Conservation (phyloP, 2,329 filamentous ascomycete species). For the Basipetospora chlamydospora region DNA sequence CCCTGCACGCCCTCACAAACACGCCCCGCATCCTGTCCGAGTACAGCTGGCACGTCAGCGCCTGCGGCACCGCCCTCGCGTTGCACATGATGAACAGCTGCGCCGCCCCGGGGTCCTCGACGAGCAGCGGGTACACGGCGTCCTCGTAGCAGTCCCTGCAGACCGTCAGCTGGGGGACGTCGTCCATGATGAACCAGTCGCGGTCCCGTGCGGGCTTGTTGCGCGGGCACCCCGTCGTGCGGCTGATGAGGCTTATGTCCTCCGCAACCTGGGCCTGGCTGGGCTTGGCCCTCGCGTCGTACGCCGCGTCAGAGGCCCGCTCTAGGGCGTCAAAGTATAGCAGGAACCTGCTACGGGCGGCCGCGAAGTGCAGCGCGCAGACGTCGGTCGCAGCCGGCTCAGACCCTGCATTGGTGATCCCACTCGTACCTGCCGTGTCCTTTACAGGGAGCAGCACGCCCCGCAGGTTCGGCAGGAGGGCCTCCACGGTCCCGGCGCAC, state of each 20-base stretch:
- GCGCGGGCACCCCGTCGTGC: slow-evolving; percentile 47
- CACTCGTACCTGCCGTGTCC: too few species aligned
- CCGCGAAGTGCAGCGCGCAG: slow-evolving; percentile 54
- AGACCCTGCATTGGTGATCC: too few species aligned
- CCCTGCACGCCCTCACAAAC: slow-evolving; percentile 49
- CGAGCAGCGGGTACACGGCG: slow-evolving; percentile 55
- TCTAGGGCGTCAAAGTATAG: slow-evolving; percentile 49
- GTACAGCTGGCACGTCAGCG: slow-evolving; percentile 60
- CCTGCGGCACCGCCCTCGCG: slow-evolving; percentile 38
- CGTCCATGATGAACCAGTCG: slow-evolving; percentile 65
- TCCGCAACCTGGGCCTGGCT: slow-evolving; percentile 49
- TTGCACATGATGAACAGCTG: slow-evolving; percentile 46
- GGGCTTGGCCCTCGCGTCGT: slow-evolving; percentile 27
- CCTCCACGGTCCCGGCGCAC: slow-evolving; percentile 59
- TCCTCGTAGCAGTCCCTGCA: slow-evolving; percentile 80
- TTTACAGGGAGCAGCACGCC: slow-evolving; percentile 45
- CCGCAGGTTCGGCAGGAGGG: slow-evolving; percentile 56
- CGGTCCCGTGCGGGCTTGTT: slow-evolving; percentile 47
- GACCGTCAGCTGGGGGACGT: slow-evolving; percentile 63
- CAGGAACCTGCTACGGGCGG: slow-evolving; percentile 37
- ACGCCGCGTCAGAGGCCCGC: slow-evolving; percentile 35
- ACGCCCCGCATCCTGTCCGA: slow-evolving; percentile 63
- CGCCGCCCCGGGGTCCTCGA: slow-evolving; percentile 39
- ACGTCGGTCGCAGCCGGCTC: slow-evolving; percentile 31
- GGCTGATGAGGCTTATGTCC: slow-evolving; percentile 43